Evolutionary conservation across 345 rosid genomes (phyloP).

Genomic region (Cardiospermum halicacabum): DNA sequence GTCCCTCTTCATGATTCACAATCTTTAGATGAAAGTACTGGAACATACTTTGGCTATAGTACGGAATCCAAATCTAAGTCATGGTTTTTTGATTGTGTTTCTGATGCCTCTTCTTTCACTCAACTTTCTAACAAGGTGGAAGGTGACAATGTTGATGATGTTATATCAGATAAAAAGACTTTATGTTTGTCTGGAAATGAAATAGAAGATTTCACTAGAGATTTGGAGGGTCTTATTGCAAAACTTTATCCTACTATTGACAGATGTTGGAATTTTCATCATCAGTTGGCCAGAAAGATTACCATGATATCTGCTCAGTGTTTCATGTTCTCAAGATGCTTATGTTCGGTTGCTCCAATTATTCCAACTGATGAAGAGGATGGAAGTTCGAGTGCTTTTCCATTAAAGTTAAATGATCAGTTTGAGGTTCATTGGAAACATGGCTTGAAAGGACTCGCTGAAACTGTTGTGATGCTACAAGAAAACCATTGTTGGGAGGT

Average conservation of each 20-base stretch:
- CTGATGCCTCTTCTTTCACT: conserved; percentile 17
- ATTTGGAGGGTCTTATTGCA: conserved; percentile 40
- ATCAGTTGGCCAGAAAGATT: conserved; percentile 53
- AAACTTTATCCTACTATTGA: conserved; percentile 52
- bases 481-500: conserved; percentile 69
- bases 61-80: conserved; percentile 23
- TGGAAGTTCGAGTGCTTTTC: conserved; percentile 23
- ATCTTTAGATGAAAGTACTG: conserved; percentile 18
- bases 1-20: conserved; percentile 37
- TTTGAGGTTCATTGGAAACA: conserved; percentile 38
- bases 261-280: conserved; percentile 62
- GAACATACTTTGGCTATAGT: conserved; percentile 19
- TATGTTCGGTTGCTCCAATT: conserved; percentile 37
- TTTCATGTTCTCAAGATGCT: conserved; percentile 49
- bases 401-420: conserved; percentile 29
- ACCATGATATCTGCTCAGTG: conserved; percentile 50
- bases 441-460: conserved; percentile 54
- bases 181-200: conserved; percentile 39
- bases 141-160: conserved; percentile 21
- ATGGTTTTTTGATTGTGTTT: conserved; percentile 48
- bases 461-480: conserved; percentile 36
- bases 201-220: conserved; percentile 43
- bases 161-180: conserved; percentile 18
- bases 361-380: conserved; percentile 33
- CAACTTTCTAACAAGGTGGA: conserved; percentile 30